A percentile compares a stretch with the other conserved stretches of the same genome.
Conservation (phyloP, 2,329 filamentous ascomycete genomes). For the Alternaria novae-zelandiae region DNA sequence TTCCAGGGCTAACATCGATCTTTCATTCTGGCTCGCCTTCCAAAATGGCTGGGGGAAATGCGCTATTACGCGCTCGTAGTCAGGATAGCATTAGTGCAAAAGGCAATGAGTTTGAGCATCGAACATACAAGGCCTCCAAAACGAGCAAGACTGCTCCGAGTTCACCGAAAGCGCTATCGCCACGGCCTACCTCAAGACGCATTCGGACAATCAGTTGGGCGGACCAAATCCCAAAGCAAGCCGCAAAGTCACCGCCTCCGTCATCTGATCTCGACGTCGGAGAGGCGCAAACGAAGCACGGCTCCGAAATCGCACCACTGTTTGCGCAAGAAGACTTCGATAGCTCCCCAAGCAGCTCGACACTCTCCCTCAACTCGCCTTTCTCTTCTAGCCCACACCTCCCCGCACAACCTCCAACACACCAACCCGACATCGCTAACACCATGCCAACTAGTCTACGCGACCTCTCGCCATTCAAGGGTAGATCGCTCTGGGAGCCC, state of each 20-base stretch:
- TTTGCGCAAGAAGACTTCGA: neutral
- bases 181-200: neutral
- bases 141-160: neutral
- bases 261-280: neutral
- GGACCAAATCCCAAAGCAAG: neutral
- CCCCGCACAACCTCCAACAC: neutral
- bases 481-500: conserved; percentile 13
- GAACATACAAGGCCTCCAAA: neutral
- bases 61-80: neutral
- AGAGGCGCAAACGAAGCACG: neutral
- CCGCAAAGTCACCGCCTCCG: neutral
- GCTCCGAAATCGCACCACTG: neutral
- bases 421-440: neutral
- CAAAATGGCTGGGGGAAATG: neutral
- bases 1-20: neutral
- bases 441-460: neutral
- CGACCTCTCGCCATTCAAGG: neutral
- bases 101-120: neutral
- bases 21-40: neutral
- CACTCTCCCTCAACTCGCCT: neutral
- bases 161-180: neutral
- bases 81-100: neutral
- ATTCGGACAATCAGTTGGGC: neutral
- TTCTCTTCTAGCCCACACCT: neutral
- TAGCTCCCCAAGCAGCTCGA: neutral